Evolutionary conservation across 2,329 filamentous ascomycete species (phyloP), one percentile per base, ranked within the genome.

Genomic region (Chalara sp.): DNA sequence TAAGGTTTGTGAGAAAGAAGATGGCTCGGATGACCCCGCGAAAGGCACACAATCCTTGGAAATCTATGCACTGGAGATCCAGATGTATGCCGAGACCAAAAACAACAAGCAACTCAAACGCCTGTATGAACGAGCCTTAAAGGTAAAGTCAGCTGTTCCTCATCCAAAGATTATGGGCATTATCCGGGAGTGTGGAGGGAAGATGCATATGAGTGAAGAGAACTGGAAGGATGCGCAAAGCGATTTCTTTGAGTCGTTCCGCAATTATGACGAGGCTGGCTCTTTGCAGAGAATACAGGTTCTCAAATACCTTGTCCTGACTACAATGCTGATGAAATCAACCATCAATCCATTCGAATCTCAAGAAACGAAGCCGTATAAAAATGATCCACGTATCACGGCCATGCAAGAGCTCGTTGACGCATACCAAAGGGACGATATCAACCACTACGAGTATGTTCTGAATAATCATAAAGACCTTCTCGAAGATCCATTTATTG

Each of bases 191-290:
- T 99, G 93, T 67, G 93, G 93, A 63, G 93, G 93, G 61, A 99
- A 99, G 76, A 99, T 99, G 93, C 91, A 97, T 73, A 97, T 99
- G 93, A 93, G 88, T 68, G 93, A 99, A 76, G 93, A 97, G 73
- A 97, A 97, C 68, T 99, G 93, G 93, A 89, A 93, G 67, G 89
- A 91, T 64, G 93, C 93, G 1, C 91, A 97, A 70, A 92, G 84
- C 61, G 93, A 97, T 73, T 99, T 99, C 70, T 96, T 96, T 69
- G 93, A 99, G 68, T 95, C 92, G 1, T 99, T 99, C 75, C 87
- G 91, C 51, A 97, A 96, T 72, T 99, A 97, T 72, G 93, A 99
- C 67, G 93, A 99, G 74, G 93, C 93, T 40, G 93, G 93, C 44
- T 96, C 91, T 30, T 79, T 96, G 63, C 92, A 97, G 69, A 83